A percentile compares a stretch with the other conserved stretches of the same genome.
These are phyloP conservation scores for Colletotrichum viniferum DNA, from an alignment of 2,329 filamentous ascomycete species.

Conservation along the genomic window DNA sequence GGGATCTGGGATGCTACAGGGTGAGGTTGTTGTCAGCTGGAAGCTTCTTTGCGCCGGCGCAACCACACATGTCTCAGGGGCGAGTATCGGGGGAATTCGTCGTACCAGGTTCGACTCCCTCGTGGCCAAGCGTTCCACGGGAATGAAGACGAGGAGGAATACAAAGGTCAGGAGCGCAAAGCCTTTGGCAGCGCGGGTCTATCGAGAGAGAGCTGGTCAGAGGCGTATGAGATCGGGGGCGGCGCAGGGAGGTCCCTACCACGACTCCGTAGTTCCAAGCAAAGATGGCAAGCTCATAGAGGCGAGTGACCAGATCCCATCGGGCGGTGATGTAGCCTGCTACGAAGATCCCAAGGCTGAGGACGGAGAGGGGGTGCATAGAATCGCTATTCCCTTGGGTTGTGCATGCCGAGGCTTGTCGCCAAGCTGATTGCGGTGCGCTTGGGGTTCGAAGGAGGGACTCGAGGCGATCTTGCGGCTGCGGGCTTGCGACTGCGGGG, in stretches of 20 bases:
- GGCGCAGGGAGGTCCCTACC: constrained; percentile 55
- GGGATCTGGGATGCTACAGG: constrained; percentile 78
- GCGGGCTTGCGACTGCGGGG: constrained; percentile 7
- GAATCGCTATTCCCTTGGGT: constrained; percentile 50
- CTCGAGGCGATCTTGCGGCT: not conserved
- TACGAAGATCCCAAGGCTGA: constrained; percentile 98
- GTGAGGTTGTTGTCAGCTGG: constrained; percentile 25
- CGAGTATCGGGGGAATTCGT: constrained; percentile 25
- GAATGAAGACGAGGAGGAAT: constrained; percentile 84
- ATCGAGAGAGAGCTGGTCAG: not conserved
- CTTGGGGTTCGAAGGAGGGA: not conserved
- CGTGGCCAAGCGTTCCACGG: constrained; percentile 81
- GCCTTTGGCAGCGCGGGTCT: constrained; percentile 86
- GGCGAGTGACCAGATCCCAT: constrained; percentile 95
- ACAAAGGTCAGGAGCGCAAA: constrained; percentile 82
- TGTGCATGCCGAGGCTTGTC: constrained; percentile 45
- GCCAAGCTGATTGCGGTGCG: constrained; percentile 14
- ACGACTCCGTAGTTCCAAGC: constrained; percentile 99
- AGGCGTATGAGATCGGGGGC: not conserved
- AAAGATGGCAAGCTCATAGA: constrained; percentile 97
- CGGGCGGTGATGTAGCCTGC: constrained; percentile 99
- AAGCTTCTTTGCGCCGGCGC: constrained; percentile 22
- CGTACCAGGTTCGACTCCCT: constrained; percentile 81
- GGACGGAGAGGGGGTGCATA: constrained; percentile 98
- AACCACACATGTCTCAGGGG: constrained; percentile 11